phyloP scores from a whole-genome alignment of 2,329 filamentous ascomycete genomes.

The Aspergillus sp. region DNA sequence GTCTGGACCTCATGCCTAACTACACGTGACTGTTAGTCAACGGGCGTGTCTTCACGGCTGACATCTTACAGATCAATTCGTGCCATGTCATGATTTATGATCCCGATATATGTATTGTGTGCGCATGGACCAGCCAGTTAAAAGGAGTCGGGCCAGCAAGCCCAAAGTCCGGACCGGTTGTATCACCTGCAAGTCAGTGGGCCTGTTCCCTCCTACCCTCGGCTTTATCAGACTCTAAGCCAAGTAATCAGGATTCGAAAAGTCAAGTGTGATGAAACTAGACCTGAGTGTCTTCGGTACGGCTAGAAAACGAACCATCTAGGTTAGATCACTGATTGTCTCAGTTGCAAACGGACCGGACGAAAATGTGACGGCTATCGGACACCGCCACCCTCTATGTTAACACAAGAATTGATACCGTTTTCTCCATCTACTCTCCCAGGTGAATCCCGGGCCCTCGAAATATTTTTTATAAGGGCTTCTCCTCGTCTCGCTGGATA shows the following conservation, averaged over 20 bases:
- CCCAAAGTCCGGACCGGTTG: constrained; percentile 52
- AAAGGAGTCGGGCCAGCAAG: not conserved
- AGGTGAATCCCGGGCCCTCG: constrained; percentile 14
- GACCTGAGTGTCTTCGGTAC: constrained; percentile 62
- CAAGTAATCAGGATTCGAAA: constrained; percentile 30
- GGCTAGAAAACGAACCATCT: constrained; percentile 24
- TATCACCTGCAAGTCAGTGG: constrained; percentile 65
- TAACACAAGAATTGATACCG: constrained; percentile 1
- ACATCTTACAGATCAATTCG: too few species aligned
- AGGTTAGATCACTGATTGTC: not conserved
- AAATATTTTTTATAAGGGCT: constrained; percentile 55
- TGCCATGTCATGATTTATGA: not conserved
- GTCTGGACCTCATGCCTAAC: too few species aligned
- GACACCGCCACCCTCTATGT: not conserved
- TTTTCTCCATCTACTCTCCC: constrained; percentile 1
- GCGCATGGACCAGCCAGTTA: not conserved
- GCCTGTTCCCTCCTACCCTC: constrained; percentile 5
- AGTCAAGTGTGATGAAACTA: constrained; percentile 66
- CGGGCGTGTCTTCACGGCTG: too few species aligned
- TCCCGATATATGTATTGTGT: not conserved
- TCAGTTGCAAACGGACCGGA: constrained; percentile 11
- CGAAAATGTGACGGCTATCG: constrained; percentile 16
- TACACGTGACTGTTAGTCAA: too few species aligned
- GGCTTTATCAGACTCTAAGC: too few species aligned
- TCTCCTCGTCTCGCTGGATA: constrained; percentile 65